These are phyloP conservation scores for Pythium myriotylum DNA, from an alignment of 352 stramenopile species.

Conservation along the genomic window DNA sequence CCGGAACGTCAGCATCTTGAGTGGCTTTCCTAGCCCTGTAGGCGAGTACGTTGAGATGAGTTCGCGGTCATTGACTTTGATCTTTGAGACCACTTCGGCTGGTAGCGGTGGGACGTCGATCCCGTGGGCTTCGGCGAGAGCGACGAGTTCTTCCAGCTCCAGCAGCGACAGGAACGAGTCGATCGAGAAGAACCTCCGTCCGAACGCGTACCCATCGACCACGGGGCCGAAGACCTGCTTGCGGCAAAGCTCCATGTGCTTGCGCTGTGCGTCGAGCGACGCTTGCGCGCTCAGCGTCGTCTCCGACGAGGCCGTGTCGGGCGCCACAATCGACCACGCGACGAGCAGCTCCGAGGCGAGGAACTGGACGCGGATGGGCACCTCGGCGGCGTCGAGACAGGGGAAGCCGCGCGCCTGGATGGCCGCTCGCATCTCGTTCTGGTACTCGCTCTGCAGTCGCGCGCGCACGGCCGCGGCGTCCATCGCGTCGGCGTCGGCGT, in stretches of 20 bases:
- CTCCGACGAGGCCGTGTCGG: neutral
- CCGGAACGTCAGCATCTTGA: slow-evolving; percentile 60
- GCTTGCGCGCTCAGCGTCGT: neutral
- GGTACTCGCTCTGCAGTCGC: slow-evolving; percentile 30
- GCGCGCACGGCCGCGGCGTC: slow-evolving; percentile 20
- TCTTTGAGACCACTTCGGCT: slow-evolving; percentile 32
- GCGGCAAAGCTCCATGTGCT: slow-evolving; percentile 19
- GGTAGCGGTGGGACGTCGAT: slow-evolving; percentile 37
- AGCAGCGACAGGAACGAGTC: slow-evolving; percentile 57
- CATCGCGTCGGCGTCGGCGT: neutral
- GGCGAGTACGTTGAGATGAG: slow-evolving; percentile 38
- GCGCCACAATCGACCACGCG: slow-evolving; percentile 23
- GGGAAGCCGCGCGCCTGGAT: slow-evolving; percentile 42
- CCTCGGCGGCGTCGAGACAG: slow-evolving; percentile 30
- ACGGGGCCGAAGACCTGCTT: slow-evolving; percentile 19
- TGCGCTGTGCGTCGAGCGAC: slow-evolving; percentile 21
- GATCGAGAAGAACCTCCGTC: slow-evolving; percentile 58
- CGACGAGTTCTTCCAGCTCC: slow-evolving; percentile 44
- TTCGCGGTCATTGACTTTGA: slow-evolving; percentile 59
- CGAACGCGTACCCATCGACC: slow-evolving; percentile 65
- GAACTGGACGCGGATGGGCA: slow-evolving; percentile 44
- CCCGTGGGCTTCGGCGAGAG: slow-evolving; percentile 28
- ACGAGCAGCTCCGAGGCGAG: slow-evolving; percentile 50
- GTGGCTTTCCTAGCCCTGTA: slow-evolving; percentile 44
- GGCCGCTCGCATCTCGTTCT: slow-evolving; percentile 34